Conservation (phyloP, 73 alveolate genomes). For the Tetrahymena malaccensis region DNA sequence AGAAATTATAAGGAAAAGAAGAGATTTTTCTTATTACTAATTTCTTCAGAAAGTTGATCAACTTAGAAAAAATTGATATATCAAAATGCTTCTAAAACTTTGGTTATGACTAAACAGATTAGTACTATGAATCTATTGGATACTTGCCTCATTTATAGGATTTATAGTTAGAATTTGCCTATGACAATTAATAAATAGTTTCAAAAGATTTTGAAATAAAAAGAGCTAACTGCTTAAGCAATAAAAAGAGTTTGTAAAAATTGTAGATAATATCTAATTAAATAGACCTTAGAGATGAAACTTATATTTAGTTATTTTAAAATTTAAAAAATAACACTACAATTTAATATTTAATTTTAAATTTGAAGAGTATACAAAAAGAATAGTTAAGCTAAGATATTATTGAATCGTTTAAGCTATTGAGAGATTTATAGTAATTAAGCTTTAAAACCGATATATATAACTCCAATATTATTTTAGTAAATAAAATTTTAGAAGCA, state of each 20-base stretch:
- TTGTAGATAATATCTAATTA: too few relatives aligned
- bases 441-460: too few relatives aligned
- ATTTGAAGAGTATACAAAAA: too few relatives aligned
- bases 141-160: not conserved
- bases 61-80: not conserved
- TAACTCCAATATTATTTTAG: too few relatives aligned
- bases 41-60: not conserved
- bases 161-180: not conserved
- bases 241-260: too few relatives aligned
- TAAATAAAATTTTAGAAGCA: not conserved
- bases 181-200: not conserved
- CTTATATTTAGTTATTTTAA: not conserved
- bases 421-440: too few relatives aligned
- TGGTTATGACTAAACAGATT: not conserved
- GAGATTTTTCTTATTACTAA: not conserved
- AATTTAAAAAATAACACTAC: too few relatives aligned
- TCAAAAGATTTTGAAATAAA: not conserved
- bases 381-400: not conserved
- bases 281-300: not conserved
- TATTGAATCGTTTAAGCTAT: not conserved
- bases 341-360: too few relatives aligned
- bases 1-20: not conserved
- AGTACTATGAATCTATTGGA: not conserved
- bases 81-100: not conserved
- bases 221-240: not conserved